phyloP scores from a whole-genome alignment of 2,329 filamentous ascomycete species.

The Aureobasidium sp. region DNA sequence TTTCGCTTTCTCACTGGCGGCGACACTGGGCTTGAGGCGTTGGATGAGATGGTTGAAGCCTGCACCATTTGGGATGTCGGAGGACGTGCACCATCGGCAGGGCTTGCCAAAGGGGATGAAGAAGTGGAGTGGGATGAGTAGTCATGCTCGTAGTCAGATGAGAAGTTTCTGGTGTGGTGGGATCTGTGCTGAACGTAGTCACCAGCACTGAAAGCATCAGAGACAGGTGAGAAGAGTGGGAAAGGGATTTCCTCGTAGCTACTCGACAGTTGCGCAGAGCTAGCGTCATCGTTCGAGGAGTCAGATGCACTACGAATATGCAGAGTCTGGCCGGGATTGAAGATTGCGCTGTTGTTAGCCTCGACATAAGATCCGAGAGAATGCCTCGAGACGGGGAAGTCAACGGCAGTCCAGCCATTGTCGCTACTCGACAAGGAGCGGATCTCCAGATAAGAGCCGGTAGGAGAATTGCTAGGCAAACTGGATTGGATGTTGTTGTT shows the following conservation, averaged over 20 bases:
- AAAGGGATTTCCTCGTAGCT: constrained; percentile 78
- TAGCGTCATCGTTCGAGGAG: constrained; percentile 59
- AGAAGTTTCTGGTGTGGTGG: constrained; percentile 19
- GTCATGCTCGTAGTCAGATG: constrained; percentile 29
- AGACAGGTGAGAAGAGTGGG: constrained; percentile 74
- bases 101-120: constrained; percentile 18
- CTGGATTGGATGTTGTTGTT: constrained; percentile 39
- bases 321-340: constrained; percentile 85
- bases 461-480: constrained; percentile 57
- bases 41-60: constrained; percentile 52
- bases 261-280: constrained; percentile 57
- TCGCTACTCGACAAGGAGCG: constrained; percentile 79
- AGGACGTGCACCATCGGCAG: constrained; percentile 28
- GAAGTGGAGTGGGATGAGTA: constrained; percentile 24
- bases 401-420: constrained; percentile 79
- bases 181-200: constrained; percentile 42
- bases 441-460: constrained; percentile 76
- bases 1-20: constrained; percentile 61
- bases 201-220: constrained; percentile 59
- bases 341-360: constrained; percentile 56
- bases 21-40: constrained; percentile 45
- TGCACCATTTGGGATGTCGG: constrained; percentile 35
- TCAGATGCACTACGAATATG: constrained; percentile 83
- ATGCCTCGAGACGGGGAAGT: constrained; percentile 52
- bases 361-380: constrained; percentile 62